phyloP scores from a whole-genome alignment of 2,329 filamentous ascomycete species.

The Aspergillus felis region DNA sequence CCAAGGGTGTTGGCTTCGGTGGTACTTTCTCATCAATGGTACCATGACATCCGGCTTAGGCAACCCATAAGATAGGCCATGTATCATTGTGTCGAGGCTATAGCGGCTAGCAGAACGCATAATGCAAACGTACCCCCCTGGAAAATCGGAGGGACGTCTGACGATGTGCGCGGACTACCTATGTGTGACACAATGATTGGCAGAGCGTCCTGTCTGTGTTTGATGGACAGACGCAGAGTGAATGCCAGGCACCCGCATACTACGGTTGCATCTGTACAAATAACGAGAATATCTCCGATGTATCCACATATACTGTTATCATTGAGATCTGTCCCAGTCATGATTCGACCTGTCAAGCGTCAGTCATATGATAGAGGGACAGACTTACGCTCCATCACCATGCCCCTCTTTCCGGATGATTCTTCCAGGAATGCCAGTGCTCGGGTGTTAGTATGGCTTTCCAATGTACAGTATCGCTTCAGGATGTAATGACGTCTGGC shows the following conservation, averaged over 20 bases:
- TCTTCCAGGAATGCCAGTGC: too few relatives aligned
- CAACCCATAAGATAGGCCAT: not conserved
- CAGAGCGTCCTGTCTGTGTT: not conserved
- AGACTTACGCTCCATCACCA: too few relatives aligned
- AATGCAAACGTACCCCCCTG: not conserved
- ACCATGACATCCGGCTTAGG: not conserved
- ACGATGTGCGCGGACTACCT: not conserved
- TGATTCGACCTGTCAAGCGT: not conserved
- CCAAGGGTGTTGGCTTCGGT: not conserved
- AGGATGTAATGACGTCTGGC: not conserved
- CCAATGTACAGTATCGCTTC: not conserved
- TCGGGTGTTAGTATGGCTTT: not conserved
- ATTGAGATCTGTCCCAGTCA: not conserved
- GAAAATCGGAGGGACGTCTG: not conserved
- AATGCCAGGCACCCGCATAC: not conserved
- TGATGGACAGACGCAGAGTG: not conserved
- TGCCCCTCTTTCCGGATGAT: too few relatives aligned
- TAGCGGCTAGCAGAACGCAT: not conserved
- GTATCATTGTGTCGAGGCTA: not conserved
- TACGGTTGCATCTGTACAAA: not conserved
- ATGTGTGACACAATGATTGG: not conserved
- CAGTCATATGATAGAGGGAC: not conserved
- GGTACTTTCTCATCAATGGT: too few relatives aligned
- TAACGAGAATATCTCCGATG: not conserved
- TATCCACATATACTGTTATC: not conserved